Evolutionary conservation across 495 filamentous ascomycete species (phyloP), one percentile per base, ranked within the genome.

Genomic region (Aspergillus sclerotiicarbonarius): DNA sequence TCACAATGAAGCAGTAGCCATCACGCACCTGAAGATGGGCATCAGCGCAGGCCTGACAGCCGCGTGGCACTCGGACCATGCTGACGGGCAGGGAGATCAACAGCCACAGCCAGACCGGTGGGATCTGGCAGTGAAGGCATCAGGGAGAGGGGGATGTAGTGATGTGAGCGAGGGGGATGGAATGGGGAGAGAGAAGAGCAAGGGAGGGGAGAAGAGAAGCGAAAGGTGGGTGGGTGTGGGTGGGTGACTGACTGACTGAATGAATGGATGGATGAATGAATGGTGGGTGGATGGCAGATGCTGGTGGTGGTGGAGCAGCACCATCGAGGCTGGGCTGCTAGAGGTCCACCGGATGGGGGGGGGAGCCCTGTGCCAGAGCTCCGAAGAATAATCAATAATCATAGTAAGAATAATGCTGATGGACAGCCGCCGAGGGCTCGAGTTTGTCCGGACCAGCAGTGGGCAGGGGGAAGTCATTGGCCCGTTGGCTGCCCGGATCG

Each of bases 41-140:
- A 5, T 67, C 48, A 45, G 65, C 65, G 47, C 71, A 74, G 51
- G 61, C 58, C 51, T 63, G 65, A 67, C 72, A 80, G 59, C 74
- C 74, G 39, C 71, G 71, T n/a, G 76, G 69, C 55, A 70, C 73
- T 61, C 69, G 67, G 53, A 74, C 72, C 76, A 77, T 77, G 32
- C 57, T 66, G 60, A 57, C 62, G 52, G 51, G 53, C 54, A 60
- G 51, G 45, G 33, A 19, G 31, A 9, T 50, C 50, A 53, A 48
- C 51, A 54, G 51, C 50, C 57, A 46, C 31, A 50, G 56, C 31
- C 37, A 20, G 18, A 25, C 25, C 25, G 25, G 5, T 25, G 2
- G 53, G 52, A 35, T 37, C 44, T 61, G 59, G 59, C 44, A 21
- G 25, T 31, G 51, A 51, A 61, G 56, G 61, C 58, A 15, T 12